A percentile compares a stretch with the other conserved stretches of the same genome.
These are phyloP conservation scores for Pseudogymnoascus sp. DNA, from an alignment of 2,329 filamentous ascomycete species.

Conservation along the genomic window DNA sequence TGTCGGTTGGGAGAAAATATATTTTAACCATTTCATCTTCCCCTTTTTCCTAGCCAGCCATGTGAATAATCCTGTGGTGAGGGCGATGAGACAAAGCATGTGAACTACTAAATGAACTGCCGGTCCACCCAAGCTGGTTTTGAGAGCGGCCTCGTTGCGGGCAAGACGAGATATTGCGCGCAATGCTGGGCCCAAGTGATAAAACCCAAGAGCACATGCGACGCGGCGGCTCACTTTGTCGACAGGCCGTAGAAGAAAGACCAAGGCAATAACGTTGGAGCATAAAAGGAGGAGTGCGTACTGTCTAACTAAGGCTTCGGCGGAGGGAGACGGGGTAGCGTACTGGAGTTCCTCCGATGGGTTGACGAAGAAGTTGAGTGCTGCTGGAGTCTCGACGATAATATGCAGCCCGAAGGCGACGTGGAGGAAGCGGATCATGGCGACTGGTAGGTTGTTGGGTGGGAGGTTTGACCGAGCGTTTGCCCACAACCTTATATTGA, in stretches of 20 bases:
- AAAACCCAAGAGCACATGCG: slow-evolving; percentile 28
- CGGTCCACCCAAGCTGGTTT: slow-evolving; percentile 19
- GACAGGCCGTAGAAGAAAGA: slow-evolving; percentile 24
- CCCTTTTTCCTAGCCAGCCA: neutral
- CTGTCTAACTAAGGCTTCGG: slow-evolving; percentile 29
- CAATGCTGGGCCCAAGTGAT: slow-evolving; percentile 28
- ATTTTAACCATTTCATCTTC: neutral
- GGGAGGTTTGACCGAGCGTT: neutral
- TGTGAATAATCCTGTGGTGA: neutral
- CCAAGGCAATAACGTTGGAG: slow-evolving; percentile 28
- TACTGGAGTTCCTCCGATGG: slow-evolving; percentile 26
- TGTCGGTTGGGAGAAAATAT: neutral
- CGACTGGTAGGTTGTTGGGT: neutral
- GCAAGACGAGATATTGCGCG: slow-evolving; percentile 21
- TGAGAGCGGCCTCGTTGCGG: slow-evolving; percentile 2
- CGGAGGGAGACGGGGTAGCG: slow-evolving; percentile 24
- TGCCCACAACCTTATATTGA: neutral
- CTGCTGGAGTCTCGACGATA: slow-evolving; percentile 30
- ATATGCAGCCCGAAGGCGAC: slow-evolving; percentile 27
- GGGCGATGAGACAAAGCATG: slow-evolving; percentile 11
- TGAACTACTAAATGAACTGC: slow-evolving; percentile 21
- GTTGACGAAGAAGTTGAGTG: slow-evolving; percentile 28
- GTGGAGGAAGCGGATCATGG: slow-evolving; percentile 2
- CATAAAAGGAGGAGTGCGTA: slow-evolving; percentile 31
- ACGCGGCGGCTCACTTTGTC: slow-evolving; percentile 25